phyloP scores from a whole-genome alignment of 768 basidiomycete genomes.

The Lentinula sp. region DNA sequence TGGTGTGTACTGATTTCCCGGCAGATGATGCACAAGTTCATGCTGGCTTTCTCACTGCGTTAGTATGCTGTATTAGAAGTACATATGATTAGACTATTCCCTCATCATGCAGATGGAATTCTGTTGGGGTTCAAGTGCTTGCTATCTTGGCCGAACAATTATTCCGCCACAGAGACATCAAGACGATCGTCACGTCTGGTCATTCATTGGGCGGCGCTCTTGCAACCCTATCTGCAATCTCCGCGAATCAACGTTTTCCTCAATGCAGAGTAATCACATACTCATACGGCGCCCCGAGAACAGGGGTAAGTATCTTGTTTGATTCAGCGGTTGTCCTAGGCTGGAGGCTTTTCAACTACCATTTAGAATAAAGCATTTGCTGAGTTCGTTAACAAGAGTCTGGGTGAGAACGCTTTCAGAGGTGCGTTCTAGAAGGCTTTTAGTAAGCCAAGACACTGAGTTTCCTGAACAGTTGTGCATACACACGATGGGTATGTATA shows the following conservation, averaged over 20 bases:
- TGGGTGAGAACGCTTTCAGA: conserved; percentile 35
- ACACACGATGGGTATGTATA: conserved; percentile 37
- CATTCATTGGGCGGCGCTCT: conserved; percentile 53
- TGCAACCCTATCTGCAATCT: conserved; percentile 40
- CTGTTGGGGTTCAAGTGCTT: conserved; percentile 34
- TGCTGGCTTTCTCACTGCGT: conserved; percentile 46
- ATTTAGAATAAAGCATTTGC: conserved; percentile 41
- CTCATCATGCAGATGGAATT: conserved; percentile 37
- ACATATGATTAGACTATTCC: neutral
- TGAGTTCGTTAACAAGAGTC: conserved; percentile 34
- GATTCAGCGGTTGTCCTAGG: too few relatives aligned
- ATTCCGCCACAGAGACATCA: conserved; percentile 23
- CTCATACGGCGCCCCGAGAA: conserved; percentile 45
- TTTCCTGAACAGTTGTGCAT: conserved; percentile 35
- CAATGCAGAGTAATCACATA: conserved; percentile 33
- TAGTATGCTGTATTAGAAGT: conserved; percentile 10
- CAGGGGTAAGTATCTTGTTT: conserved; percentile 28
- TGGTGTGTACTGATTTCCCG: neutral
- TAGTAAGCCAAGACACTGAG: neutral
- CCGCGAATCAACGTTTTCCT: conserved; percentile 35
- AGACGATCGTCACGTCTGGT: conserved; percentile 39
- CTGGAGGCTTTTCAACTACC: neutral
- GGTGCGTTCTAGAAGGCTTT: conserved; percentile 21
- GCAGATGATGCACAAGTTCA: conserved; percentile 39
- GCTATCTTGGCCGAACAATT: conserved; percentile 30